These are phyloP conservation scores for Paramecium tetraurelia DNA, from an alignment of 73 alveolate genomes.

Conservation along the genomic window DNA sequence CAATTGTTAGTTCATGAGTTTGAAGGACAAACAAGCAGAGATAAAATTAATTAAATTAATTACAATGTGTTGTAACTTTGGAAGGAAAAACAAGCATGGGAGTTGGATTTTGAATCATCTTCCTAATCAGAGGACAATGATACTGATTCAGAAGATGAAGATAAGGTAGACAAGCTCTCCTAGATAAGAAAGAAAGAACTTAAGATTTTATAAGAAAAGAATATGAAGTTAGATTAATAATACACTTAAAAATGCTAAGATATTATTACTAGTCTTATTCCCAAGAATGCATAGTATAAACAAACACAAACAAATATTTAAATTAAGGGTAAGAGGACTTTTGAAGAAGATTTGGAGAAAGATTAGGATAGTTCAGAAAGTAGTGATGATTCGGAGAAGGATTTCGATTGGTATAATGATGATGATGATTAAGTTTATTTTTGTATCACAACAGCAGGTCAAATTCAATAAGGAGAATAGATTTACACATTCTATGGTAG, in stretches of 20 bases:
- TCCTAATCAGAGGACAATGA: constrained; percentile 1
- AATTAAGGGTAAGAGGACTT: not conserved
- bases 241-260: not conserved
- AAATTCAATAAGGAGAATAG: constrained; percentile 10
- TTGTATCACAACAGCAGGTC: constrained; percentile 11
- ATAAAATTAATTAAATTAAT: not conserved
- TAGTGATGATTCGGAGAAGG: not conserved
- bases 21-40: not conserved
- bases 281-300: not conserved
- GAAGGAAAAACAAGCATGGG: not conserved
- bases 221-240: not conserved
- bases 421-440: constrained; percentile 45
- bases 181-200: not conserved
- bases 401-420: not conserved
- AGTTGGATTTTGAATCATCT: constrained; percentile 26
- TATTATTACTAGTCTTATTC: not conserved
- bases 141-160: not conserved
- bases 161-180: not conserved
- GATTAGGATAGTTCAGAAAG: not conserved
- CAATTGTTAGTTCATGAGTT: not conserved
- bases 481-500: constrained; percentile 5
- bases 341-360: not conserved
- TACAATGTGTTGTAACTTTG: not conserved
- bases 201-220: not conserved
- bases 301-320: not conserved